These are phyloP conservation scores for Helotiales sp. DNA, from an alignment of 2,329 filamentous ascomycete species.

Conservation along the genomic window DNA sequence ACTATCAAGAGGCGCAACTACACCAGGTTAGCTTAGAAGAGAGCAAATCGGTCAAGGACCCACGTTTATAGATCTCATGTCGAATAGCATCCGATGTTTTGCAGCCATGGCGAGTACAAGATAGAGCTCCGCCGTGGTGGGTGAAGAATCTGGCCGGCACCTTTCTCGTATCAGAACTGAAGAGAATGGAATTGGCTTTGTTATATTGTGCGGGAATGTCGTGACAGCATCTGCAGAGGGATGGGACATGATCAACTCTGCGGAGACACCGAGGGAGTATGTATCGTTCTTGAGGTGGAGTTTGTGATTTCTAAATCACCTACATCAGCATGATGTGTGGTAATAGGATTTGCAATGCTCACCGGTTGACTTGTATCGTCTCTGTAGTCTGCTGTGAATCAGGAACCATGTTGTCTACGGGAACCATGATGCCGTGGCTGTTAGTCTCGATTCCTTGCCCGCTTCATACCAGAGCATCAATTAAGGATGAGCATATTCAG, in stretches of 20 bases:
- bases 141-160: not conserved
- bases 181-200: not conserved
- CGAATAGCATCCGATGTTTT: not conserved
- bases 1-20: not conserved
- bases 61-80: not conserved
- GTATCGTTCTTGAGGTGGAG: not conserved
- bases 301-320: not conserved
- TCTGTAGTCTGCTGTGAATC: not conserved
- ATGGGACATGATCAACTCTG: not conserved
- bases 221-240: not conserved
- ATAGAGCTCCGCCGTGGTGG: not conserved
- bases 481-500: no score
- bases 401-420: no score
- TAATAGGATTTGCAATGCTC: not conserved
- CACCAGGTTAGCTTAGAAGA: not conserved
- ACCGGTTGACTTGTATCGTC: not conserved
- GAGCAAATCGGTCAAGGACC: not conserved
- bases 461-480: no score
- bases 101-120: not conserved
- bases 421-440: no score
- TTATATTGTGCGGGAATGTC: not conserved
- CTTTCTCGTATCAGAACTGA: not conserved
- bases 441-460: no score
- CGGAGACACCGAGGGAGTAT: not conserved
- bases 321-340: not conserved